These are phyloP conservation scores for Pugionium cornutum DNA, from an alignment of 345 rosid genomes.

Conservation along the genomic window DNA sequence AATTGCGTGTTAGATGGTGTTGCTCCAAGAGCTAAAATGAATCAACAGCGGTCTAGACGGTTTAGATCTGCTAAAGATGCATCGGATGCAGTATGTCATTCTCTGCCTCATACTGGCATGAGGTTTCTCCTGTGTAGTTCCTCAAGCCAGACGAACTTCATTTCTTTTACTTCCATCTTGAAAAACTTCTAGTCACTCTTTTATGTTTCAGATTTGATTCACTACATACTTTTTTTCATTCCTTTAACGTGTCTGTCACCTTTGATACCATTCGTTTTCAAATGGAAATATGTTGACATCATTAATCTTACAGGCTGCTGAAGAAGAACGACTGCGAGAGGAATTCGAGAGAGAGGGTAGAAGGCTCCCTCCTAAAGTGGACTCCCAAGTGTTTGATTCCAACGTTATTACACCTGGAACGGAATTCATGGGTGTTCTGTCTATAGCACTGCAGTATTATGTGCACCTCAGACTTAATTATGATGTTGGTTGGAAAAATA, in stretches of 20 bases:
- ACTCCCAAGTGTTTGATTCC: slow-evolving; percentile 67
- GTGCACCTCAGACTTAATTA: slow-evolving; percentile 69
- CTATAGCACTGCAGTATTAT: slow-evolving; percentile 74
- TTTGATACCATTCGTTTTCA: background rate
- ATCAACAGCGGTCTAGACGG: slow-evolving; percentile 94
- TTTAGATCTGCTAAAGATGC: slow-evolving; percentile 98
- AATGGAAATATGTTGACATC: slow-evolving; percentile 9
- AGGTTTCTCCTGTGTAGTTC: slow-evolving; percentile 39
- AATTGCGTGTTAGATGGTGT: slow-evolving; percentile 74
- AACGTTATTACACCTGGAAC: slow-evolving; percentile 92
- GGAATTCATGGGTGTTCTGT: slow-evolving; percentile 78
- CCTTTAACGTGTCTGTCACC: background rate
- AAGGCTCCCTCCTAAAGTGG: slow-evolving; percentile 68
- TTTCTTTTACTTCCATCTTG: background rate
- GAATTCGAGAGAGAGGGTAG: slow-evolving; percentile 86
- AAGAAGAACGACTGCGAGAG: slow-evolving; percentile 71
- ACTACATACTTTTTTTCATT: background rate
- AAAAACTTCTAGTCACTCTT: no score
- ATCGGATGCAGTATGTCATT: slow-evolving; percentile 69
- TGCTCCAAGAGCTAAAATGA: slow-evolving; percentile 99
- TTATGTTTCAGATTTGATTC: background rate
- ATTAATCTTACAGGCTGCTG: slow-evolving; percentile 60
- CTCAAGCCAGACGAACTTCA: slow-evolving; percentile 24
- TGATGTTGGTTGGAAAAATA: slow-evolving; percentile 85
- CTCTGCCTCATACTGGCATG: slow-evolving; percentile 33